Evolutionary conservation across 768 basidiomycete genomes (phyloP).

Genomic region (Tylopilus sp.): DNA sequence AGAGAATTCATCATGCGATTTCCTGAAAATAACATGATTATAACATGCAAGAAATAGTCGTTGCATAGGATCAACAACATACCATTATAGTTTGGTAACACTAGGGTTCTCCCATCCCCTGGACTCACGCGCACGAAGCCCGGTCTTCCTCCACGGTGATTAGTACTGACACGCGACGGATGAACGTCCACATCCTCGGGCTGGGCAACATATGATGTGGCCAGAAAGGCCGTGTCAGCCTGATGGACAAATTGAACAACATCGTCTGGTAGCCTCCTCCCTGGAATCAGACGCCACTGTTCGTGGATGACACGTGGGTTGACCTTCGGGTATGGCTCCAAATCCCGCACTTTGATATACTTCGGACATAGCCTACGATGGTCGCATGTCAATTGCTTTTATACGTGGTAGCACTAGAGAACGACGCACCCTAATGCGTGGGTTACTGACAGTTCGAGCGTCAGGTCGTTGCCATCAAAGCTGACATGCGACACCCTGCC

Average conservation of each 20-base stretch:
- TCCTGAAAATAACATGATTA: conserved; percentile 32
- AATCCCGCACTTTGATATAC: neutral
- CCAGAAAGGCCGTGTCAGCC: conserved; percentile 55
- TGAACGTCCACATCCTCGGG: conserved; percentile 36
- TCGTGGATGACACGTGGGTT: neutral
- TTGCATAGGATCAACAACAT: neutral
- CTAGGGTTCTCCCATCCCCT: conserved; percentile 51
- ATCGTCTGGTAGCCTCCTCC: conserved; percentile 45
- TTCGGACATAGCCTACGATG: neutral
- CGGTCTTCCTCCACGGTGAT: conserved; percentile 60
- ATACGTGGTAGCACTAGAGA: no score
- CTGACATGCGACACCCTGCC: conserved; percentile 40
- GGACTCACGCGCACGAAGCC: conserved; percentile 61
- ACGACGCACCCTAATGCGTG: conserved; percentile 52
- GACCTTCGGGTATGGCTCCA: neutral
- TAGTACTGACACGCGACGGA: conserved; percentile 61
- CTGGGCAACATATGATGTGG: conserved; percentile 37
- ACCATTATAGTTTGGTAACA: conserved; percentile 62
- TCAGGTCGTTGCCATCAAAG: conserved; percentile 26
- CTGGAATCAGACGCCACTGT: neutral
- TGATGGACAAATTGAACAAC: conserved; percentile 45
- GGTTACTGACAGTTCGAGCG: conserved; percentile 46
- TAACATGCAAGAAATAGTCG: neutral
- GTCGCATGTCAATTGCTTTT: no score
- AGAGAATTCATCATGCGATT: conserved; percentile 63